phyloP scores from a whole-genome alignment of 768 basidiomycete genomes.

The Tricholoma furcatifolium region DNA sequence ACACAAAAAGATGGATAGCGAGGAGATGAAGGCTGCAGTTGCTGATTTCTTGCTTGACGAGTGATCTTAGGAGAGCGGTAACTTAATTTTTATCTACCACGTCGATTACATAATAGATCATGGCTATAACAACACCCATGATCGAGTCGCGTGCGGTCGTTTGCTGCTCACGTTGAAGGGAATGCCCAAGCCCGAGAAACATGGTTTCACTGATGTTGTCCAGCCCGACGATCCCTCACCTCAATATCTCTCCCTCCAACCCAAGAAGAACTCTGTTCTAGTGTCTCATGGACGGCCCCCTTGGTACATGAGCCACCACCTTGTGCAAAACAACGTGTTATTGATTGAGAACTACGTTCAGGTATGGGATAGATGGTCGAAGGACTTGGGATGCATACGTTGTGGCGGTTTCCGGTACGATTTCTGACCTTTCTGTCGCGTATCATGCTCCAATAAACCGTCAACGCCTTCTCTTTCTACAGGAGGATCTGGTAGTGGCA shows the following conservation, averaged over 20 bases:
- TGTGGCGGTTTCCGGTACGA: slow-evolving; percentile 77
- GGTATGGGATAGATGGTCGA: slow-evolving; percentile 79
- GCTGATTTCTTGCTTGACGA: slow-evolving; percentile 39
- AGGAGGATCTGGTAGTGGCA: slow-evolving; percentile 88
- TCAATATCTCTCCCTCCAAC: slow-evolving; percentile 32
- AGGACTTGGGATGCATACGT: slow-evolving; percentile 77
- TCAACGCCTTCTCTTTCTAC: not conserved
- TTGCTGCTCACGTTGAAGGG: slow-evolving; percentile 2
- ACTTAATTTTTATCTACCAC: not conserved
- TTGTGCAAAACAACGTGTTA: not conserved
- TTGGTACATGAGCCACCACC: slow-evolving; percentile 45
- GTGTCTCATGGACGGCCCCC: slow-evolving; percentile 85
- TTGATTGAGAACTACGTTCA: slow-evolving; percentile 24
- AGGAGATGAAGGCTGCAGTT: slow-evolving; percentile 36
- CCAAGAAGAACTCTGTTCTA: slow-evolving; percentile 73
- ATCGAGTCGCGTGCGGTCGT: slow-evolving; percentile 2
- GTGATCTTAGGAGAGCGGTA: slow-evolving; percentile 4
- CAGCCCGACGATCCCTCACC: slow-evolving; percentile 5
- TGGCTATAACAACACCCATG: not conserved
- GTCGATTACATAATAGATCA: slow-evolving; percentile 12
- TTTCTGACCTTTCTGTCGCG: not conserved
- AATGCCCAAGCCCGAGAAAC: slow-evolving; percentile 22
- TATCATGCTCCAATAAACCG: not conserved
- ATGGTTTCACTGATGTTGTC: slow-evolving; percentile 12
- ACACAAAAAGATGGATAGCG: slow-evolving; percentile 24